Base-by-base conservation (phyloP, 345 rosid species). In the Rhodamnia rubescens region DNA sequence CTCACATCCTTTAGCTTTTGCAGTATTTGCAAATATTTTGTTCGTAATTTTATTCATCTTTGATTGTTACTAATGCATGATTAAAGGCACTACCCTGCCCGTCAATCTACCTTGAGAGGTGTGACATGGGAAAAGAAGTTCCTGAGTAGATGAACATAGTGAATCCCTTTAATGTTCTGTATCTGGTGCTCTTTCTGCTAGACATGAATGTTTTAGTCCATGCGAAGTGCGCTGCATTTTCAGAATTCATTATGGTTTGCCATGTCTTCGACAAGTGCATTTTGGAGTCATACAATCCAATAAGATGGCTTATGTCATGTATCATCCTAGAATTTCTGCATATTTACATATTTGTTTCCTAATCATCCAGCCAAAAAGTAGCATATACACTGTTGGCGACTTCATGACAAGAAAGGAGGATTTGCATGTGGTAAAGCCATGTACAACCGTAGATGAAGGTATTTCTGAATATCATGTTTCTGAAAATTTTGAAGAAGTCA, bases 391-490 rank as follows among this genome's bases (percentile, higher is more conserved):
- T 22, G 99, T 96, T 85, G 98, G 97, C 82, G 97, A 96, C 87
- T 94, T 94, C 86, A 94, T 95, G 99, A 97, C 98, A 0, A 92
- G 83, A 86, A 95, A 93, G 87, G 96, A 94, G 53, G 93, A 92
- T 47, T 87, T 96, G 89, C 94, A 89, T 82, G 98, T 92, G 47
- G 97, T 92, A 40, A 96, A 95, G 89, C 92, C 98, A 44, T 90
- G 90, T 8, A 94, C 99, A 51, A 91, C 95, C 78, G 98, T 95
- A 36, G 99, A 96, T 85, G 95, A 95, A 89, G 99, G 96, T 96
- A 83, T 55, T 83, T 81, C 24, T 49, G 32, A 69, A 10, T 26
- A 7, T 47, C 53, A 11, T 52, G 8, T 24, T 59, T 69, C 80
- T 69, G 80, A 47, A 36, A 69, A 69, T 69, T 69, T 36, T 69